Conservation (phyloP, 345 rosid species). For the Clausena lansium region DNA sequence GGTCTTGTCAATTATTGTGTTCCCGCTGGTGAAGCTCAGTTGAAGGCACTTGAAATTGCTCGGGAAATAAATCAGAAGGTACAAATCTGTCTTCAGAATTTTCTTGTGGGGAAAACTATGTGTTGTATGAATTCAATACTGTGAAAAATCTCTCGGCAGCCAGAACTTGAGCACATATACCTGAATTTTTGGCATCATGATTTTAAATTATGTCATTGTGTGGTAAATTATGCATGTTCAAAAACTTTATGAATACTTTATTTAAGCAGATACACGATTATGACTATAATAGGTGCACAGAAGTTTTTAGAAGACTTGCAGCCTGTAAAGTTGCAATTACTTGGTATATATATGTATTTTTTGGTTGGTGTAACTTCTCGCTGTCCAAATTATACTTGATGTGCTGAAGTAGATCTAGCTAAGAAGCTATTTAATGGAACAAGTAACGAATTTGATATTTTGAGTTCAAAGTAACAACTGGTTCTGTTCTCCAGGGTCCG, state of each 20-base stretch:
- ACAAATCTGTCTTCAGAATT: background rate
- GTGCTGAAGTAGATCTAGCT: background rate
- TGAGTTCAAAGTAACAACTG: background rate
- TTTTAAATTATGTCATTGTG: background rate
- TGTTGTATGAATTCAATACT: background rate
- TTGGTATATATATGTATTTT: background rate
- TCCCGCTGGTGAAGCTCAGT: slow-evolving; percentile 65
- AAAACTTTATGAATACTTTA: background rate
- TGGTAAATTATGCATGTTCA: background rate
- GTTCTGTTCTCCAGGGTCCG: slow-evolving; percentile 57
- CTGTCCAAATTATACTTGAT: background rate
- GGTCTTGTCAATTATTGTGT: slow-evolving; percentile 79
- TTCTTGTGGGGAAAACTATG: background rate
- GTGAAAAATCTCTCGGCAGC: background rate
- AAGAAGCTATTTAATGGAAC: background rate
- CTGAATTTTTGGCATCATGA: background rate
- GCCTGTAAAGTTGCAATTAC: background rate
- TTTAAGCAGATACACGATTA: background rate
- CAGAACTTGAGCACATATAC: background rate
- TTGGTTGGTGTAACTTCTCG: background rate
- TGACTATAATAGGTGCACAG: background rate
- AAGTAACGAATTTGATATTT: background rate
- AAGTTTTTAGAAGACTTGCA: background rate
- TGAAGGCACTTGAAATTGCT: slow-evolving; percentile 82
- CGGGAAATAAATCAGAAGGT: slow-evolving; percentile 80